A percentile compares a stretch with the other conserved stretches of the same genome.
Evolutionary conservation across 176 grass and related monocot genomes (phyloP).

Genomic region (Aechmea fasciata): DNA sequence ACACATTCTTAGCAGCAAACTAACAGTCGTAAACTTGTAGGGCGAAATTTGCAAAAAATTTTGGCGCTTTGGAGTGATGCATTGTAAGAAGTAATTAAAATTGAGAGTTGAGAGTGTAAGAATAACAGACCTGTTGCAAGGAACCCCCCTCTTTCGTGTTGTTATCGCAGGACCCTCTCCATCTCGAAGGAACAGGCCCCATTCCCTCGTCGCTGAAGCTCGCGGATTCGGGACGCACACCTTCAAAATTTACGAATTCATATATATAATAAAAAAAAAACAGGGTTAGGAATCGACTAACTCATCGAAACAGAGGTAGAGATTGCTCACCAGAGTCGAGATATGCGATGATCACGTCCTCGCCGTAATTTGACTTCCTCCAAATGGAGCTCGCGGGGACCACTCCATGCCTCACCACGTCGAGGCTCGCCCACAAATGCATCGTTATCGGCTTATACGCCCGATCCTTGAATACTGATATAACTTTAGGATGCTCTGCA

Average conservation of each 20-base stretch:
- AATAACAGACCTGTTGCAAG: constrained; percentile 45
- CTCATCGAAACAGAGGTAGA: background rate
- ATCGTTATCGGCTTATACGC: constrained; percentile 50
- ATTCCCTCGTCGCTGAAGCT: constrained; percentile 56
- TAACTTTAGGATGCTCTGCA: constrained; percentile 47
- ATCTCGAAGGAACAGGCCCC: constrained; percentile 45
- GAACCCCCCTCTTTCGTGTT: constrained; percentile 25
- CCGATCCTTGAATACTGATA: constrained; percentile 55
- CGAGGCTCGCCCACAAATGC: constrained; percentile 37
- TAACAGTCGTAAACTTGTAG: too few relatives aligned
- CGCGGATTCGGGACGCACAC: constrained; percentile 70
- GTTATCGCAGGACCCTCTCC: constrained; percentile 41
- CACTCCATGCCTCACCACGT: constrained; percentile 56
- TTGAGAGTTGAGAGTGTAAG: too few relatives aligned
- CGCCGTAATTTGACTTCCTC: constrained; percentile 49
- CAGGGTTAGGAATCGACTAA: background rate
- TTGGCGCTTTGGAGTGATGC: too few relatives aligned
- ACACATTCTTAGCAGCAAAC: too few relatives aligned
- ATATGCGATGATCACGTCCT: constrained; percentile 56
- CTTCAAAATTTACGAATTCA: constrained; percentile 12
- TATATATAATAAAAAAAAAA: background rate
- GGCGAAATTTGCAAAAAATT: too few relatives aligned
- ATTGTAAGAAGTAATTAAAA: too few relatives aligned
- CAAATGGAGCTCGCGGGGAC: constrained; percentile 38
- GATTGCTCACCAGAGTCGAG: constrained; percentile 46